Evolutionary conservation across 108 stramenopile species (phyloP).

Genomic region (Pseudonitzschia delicatissima): DNA sequence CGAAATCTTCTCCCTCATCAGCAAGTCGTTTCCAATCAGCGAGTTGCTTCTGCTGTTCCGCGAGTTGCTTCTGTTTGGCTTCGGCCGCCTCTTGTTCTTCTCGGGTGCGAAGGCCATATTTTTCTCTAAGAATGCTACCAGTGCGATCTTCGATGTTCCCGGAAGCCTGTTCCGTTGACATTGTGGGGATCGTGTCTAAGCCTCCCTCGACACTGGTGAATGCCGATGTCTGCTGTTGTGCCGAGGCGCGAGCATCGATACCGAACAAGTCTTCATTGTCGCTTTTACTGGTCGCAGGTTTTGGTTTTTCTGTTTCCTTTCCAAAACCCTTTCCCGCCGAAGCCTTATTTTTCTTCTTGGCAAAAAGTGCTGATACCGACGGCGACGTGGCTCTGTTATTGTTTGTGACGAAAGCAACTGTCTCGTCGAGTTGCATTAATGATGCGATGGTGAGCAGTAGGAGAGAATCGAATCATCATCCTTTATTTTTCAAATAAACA

Average conservation of each 20-base stretch:
- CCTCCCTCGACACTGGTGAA: slow-evolving; percentile 40
- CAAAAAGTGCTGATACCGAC: neutral
- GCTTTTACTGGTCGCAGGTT: neutral
- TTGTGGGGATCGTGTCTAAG: slow-evolving; percentile 29
- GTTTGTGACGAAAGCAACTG: neutral
- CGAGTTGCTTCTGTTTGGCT: slow-evolving; percentile 16
- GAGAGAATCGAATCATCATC: neutral
- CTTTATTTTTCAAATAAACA: too few species aligned
- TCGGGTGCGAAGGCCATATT: slow-evolving; percentile 67
- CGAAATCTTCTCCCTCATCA: slow-evolving; percentile 58
- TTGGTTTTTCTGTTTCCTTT: slow-evolving; percentile 14
- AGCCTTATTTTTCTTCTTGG: slow-evolving; percentile 16
- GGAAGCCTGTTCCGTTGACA: slow-evolving; percentile 18
- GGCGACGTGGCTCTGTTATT: neutral
- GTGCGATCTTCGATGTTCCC: slow-evolving; percentile 59
- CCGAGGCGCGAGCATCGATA: neutral
- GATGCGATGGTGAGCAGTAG: neutral
- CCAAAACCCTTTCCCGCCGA: slow-evolving; percentile 27
- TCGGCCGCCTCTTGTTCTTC: slow-evolving; percentile 66
- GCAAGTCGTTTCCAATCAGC: slow-evolving; percentile 49
- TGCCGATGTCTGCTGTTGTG: neutral
- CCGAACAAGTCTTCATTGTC: neutral
- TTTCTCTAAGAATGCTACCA: slow-evolving; percentile 53
- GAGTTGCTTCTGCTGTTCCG: slow-evolving; percentile 48
- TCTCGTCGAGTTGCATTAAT: neutral